Base-by-base conservation (phyloP, 225 moss, liverwort and hornwort species). In the Pleurozium schreberi region DNA sequence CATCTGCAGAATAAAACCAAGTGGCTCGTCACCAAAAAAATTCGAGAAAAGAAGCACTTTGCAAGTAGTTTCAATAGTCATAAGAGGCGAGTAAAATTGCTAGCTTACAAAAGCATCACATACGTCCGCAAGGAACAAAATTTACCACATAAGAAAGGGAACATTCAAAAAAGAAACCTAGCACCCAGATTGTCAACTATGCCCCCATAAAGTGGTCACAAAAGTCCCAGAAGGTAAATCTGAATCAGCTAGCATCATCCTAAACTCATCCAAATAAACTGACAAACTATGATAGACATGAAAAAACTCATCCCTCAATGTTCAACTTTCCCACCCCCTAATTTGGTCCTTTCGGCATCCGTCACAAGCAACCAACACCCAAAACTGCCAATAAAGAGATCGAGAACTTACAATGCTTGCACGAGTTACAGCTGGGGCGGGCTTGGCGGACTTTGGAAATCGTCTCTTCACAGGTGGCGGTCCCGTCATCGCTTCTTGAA, bases 371-470 rank as follows among this genome's bases (percentile, higher is more conserved):
- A 80, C 75, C 81, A 60, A 61, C 34, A 87, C 84, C 45, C 75
- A 76, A 77, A 84, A 43, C 53, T 74, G n/a, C 83, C 68, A 70
- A 65, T 34, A 57, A 10, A 70, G 82, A 31, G 38, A 83, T 42
- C 62, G 13, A 76, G 47, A 81, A 85, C 92, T 89, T 60, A 92
- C 92, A 64, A 92, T 91, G 82, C 89, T 92, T 70, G 92, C 91
- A 83, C 89, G 92, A 34, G 92, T 91, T 38, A 91, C 83, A 91
- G 91, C 92, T 64, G 89, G 87, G 55, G 92, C 73, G 63, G 87
- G 92, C 89, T 90, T 91, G 59, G 81, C 87, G 66, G 89, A 91
- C 88, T 92, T 91, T 38, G 91, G 91, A 89, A 91, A 92, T 53
- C 92, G 91, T 80, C 92, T 85, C 78, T 92, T 92, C 77, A 85